Percentiles rank a stretch among this genome's conserved stretches.
Conservation (phyloP, 352 stramenopile species). For the Bremia lactucae region DNA sequence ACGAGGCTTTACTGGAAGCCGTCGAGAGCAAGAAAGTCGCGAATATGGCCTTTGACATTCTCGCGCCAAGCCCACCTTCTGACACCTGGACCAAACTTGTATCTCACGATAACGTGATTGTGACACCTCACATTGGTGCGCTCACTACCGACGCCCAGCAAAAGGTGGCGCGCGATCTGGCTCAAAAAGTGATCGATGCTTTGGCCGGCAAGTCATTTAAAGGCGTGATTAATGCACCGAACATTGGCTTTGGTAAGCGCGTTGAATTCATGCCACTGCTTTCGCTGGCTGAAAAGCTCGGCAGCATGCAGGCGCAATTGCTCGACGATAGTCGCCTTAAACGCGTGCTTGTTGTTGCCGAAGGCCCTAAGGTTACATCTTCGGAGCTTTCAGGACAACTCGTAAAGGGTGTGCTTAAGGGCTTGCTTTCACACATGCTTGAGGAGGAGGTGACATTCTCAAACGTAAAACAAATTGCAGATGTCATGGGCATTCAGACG, state of each 20-base stretch:
- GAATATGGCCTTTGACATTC: conserved; percentile 66
- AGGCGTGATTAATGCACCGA: conserved; percentile 93
- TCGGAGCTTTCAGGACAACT: conserved; percentile 71
- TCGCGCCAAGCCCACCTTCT: conserved; percentile 33
- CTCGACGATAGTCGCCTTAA: conserved; percentile 61
- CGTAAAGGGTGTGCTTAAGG: conserved; percentile 86
- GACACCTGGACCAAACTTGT: conserved; percentile 69
- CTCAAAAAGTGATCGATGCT: conserved; percentile 87
- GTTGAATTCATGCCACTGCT: conserved; percentile 79
- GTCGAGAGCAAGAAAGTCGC: conserved; percentile 76
- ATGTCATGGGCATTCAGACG: conserved; percentile 83
- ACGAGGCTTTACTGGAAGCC: conserved; percentile 79
- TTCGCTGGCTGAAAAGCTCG: conserved; percentile 87
- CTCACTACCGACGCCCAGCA: conserved; percentile 91
- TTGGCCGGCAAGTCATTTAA: conserved; percentile 87
- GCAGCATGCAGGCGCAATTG: conserved; percentile 78
- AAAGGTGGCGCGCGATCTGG: conserved; percentile 84
- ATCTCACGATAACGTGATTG: conserved; percentile 84
- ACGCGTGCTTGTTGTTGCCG: conserved; percentile 63
- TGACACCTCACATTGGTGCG: conserved; percentile 92
- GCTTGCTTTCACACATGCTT: conserved; percentile 83
- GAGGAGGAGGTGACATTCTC: conserved; percentile 87
- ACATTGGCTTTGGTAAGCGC: conserved; percentile 80
- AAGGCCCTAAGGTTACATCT: conserved; percentile 75
- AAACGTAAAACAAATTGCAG: conserved; percentile 77